Conservation (phyloP, 257 asterid species). For the Leptodermis oblonga region DNA sequence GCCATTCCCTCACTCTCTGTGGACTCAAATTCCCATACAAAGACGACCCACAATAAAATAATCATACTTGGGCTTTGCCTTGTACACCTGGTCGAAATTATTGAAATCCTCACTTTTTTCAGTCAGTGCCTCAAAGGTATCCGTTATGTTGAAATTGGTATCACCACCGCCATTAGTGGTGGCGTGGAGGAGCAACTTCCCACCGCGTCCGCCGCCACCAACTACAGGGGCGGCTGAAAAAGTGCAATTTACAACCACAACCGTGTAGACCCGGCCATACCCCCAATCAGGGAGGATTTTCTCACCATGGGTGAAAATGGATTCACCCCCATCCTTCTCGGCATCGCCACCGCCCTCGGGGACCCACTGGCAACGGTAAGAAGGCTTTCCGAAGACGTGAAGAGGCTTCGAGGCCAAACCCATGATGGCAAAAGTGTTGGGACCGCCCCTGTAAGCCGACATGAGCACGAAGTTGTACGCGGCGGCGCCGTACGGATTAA, state of each 20-base stretch:
- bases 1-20: slow-evolving; percentile 70
- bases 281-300: slow-evolving; percentile 62
- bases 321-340: not conserved
- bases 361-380: slow-evolving; percentile 81
- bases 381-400: slow-evolving; percentile 67
- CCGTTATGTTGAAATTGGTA: slow-evolving; percentile 33
- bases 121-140: slow-evolving; percentile 40
- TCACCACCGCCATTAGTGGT: slow-evolving; percentile 45
- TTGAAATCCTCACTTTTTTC: slow-evolving; percentile 37
- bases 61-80: slow-evolving; percentile 42
- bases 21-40: slow-evolving; percentile 71
- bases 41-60: slow-evolving; percentile 69
- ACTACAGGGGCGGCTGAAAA: slow-evolving; percentile 29
- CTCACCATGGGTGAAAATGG: slow-evolving; percentile 19
- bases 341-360: slow-evolving; percentile 24
- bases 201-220: slow-evolving; percentile 34
- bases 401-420: slow-evolving; percentile 80
- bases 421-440: slow-evolving; percentile 60
- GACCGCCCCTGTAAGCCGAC: slow-evolving; percentile 94
- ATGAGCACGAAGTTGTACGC: slow-evolving; percentile 77
- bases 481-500: slow-evolving; percentile 59
- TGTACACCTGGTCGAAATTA: slow-evolving; percentile 22
- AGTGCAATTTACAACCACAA: slow-evolving; percentile 69
- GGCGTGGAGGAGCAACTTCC: slow-evolving; percentile 51
- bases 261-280: slow-evolving; percentile 80